A percentile compares a stretch with the other conserved stretches of the same genome.
These are phyloP conservation scores for Fusarium sp. DNA, from an alignment of 2,329 filamentous ascomycete species.

Conservation along the genomic window DNA sequence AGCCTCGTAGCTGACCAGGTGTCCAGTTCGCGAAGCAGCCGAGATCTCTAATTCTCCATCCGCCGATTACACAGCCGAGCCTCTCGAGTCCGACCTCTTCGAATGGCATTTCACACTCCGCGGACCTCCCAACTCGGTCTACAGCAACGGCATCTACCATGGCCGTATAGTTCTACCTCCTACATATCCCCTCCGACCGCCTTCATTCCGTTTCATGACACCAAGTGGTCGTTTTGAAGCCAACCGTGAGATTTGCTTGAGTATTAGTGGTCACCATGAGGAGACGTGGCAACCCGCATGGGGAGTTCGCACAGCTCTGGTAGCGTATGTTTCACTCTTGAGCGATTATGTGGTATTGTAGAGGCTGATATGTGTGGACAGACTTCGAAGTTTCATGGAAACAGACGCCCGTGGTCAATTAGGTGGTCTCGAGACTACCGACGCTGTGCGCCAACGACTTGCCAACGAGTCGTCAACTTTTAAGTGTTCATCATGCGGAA, in stretches of 20 bases:
- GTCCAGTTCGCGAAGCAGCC: conserved; percentile 81
- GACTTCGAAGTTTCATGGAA: conserved; percentile 90
- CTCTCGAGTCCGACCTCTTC: conserved; percentile 90
- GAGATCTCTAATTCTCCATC: conserved; percentile 85
- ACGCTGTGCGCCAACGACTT: conserved; percentile 73
- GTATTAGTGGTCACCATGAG: conserved; percentile 94
- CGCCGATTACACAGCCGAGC: conserved; percentile 84
- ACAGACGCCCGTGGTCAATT: conserved; percentile 88
- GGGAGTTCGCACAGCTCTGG: conserved; percentile 91
- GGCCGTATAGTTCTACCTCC: conserved; percentile 92
- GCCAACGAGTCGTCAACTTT: conserved; percentile 74
- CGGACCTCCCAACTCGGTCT: conserved; percentile 84
- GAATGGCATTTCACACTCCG: conserved; percentile 99
- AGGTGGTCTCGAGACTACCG: conserved; percentile 83
- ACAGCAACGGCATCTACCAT: conserved; percentile 88
- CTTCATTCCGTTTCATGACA: conserved; percentile 94
- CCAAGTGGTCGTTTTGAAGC: conserved; percentile 93
- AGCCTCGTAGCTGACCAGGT: neutral
- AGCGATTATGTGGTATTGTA: rapidly evolving
- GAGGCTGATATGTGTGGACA: conserved; percentile 35
- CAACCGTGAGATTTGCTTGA: conserved; percentile 96
- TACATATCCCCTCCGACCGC: conserved; percentile 89
- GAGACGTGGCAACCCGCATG: conserved; percentile 99
- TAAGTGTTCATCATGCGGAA: conserved; percentile 76
- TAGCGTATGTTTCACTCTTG: conserved; percentile 59